phyloP scores from a whole-genome alignment of 2,329 filamentous ascomycete genomes.

The Colletotrichum spinosum region DNA sequence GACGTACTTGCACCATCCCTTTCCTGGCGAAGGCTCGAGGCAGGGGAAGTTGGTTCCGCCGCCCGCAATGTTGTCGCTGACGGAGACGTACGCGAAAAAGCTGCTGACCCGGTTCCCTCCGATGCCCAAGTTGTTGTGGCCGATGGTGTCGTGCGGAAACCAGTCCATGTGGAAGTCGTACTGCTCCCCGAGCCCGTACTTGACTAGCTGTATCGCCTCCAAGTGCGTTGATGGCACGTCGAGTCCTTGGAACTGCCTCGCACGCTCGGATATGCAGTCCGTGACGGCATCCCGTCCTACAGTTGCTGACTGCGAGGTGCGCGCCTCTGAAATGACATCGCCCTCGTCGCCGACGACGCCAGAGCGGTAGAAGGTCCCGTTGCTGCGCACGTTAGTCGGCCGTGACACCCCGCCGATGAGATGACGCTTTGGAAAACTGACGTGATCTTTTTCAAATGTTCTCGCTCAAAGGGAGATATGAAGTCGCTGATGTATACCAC shows the following conservation, averaged over 20 bases:
- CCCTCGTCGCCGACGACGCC: slow-evolving; percentile 46
- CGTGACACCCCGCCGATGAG: neutral
- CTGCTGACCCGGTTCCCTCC: slow-evolving; percentile 53
- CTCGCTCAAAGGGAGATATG: slow-evolving; percentile 48
- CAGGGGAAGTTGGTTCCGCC: slow-evolving; percentile 56
- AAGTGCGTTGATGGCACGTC: slow-evolving; percentile 47
- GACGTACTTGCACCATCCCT: slow-evolving; percentile 51
- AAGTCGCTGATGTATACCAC: slow-evolving; percentile 54
- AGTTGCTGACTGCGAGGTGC: slow-evolving; percentile 53
- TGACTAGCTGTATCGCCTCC: slow-evolving; percentile 54
- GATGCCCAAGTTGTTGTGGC: slow-evolving; percentile 43
- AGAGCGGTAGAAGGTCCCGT: slow-evolving; percentile 51
- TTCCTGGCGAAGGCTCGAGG: slow-evolving; percentile 47
- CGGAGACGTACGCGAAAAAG: slow-evolving; percentile 54
- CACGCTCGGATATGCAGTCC: slow-evolving; percentile 52
- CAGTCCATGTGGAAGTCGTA: slow-evolving; percentile 57
- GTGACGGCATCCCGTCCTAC: slow-evolving; percentile 49
- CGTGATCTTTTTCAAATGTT: slow-evolving; percentile 50
- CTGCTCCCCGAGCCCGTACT: slow-evolving; percentile 51
- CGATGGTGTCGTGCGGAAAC: slow-evolving; percentile 43
- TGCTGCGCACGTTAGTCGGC: slow-evolving; percentile 40
- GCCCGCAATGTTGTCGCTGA: slow-evolving; percentile 49
- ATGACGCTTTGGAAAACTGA: slow-evolving; percentile 35
- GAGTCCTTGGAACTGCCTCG: slow-evolving; percentile 52
- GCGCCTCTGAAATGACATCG: slow-evolving; percentile 44